Evolutionary conservation across 495 filamentous ascomycete genomes (phyloP).

Genomic region (Daldinia bambusicola): DNA sequence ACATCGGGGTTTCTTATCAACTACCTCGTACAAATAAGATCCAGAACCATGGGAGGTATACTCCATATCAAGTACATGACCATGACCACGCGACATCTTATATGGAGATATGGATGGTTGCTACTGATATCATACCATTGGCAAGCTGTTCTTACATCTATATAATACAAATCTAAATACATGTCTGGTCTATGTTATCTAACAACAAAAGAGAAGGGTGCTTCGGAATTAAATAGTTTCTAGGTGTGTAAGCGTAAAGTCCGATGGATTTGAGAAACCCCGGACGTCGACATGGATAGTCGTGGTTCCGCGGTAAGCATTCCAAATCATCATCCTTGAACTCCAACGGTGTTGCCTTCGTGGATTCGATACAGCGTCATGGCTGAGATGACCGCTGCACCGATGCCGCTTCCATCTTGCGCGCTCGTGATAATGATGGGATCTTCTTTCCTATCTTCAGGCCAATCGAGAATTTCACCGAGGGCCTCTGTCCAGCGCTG

Average conservation of each 20-base stretch:
- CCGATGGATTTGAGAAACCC: neutral
- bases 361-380: constrained; percentile 79
- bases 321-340: constrained; percentile 46
- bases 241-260: neutral
- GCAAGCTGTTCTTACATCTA: neutral
- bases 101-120: neutral
- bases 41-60: too few relatives aligned
- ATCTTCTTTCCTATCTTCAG: constrained; percentile 67
- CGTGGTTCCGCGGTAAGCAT: neutral
- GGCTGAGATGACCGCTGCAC: constrained; percentile 82
- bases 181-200: too few relatives aligned
- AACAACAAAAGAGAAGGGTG: neutral
- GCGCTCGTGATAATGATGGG: constrained; percentile 75
- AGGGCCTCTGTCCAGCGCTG: constrained; percentile 78
- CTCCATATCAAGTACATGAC: too few relatives aligned
- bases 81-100: neutral
- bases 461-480: constrained; percentile 85
- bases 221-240: neutral
- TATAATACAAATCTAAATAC: too few relatives aligned
- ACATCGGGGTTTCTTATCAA: neutral
- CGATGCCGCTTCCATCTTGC: constrained; percentile 85
- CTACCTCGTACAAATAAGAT: neutral
- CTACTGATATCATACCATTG: neutral
- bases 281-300: neutral
- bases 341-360: constrained; percentile 71